phyloP scores from a whole-genome alignment of 352 stramenopile genomes.

The Phytophthora pluvialis region DNA sequence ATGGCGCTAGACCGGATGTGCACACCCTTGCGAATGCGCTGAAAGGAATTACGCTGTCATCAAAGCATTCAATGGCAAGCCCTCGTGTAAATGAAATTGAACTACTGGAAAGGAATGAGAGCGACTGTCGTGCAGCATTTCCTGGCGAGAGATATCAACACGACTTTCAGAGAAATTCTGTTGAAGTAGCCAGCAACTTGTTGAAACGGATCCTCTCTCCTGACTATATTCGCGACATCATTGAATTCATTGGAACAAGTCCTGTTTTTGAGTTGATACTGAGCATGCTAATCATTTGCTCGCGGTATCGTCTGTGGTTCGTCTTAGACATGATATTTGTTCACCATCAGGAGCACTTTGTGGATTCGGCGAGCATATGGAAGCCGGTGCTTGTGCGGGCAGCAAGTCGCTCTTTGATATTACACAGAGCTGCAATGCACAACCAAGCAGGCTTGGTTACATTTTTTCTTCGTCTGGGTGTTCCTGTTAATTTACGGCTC shows the following conservation, averaged over 20 bases:
- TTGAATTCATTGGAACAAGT: slow-evolving; percentile 45
- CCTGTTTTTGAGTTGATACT: slow-evolving; percentile 53
- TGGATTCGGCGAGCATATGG: slow-evolving; percentile 49
- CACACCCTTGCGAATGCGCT: slow-evolving; percentile 42
- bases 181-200: slow-evolving; percentile 29
- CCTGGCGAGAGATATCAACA: slow-evolving; percentile 22
- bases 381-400: slow-evolving; percentile 56
- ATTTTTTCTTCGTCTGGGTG: slow-evolving; percentile 57
- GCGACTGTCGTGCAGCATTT: slow-evolving; percentile 10
- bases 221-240: slow-evolving; percentile 32
- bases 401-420: slow-evolving; percentile 45
- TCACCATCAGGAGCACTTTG: slow-evolving; percentile 39
- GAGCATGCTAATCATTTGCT: slow-evolving; percentile 55
- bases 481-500: slow-evolving; percentile 45
- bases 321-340: slow-evolving; percentile 54
- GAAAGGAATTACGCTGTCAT: slow-evolving; percentile 29
- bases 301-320: slow-evolving; percentile 56
- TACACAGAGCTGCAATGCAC: slow-evolving; percentile 57
- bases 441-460: slow-evolving; percentile 48
- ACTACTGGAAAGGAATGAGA: slow-evolving; percentile 19
- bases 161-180: slow-evolving; percentile 26
- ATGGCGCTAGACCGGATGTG: slow-evolving; percentile 43
- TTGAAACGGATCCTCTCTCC: slow-evolving; percentile 34
- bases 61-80: slow-evolving; percentile 11
- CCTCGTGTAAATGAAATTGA: slow-evolving; percentile 10